These are phyloP conservation scores for Metschnikowia colocasiae DNA, from an alignment of 805 yeast species.

Conservation along the genomic window DNA sequence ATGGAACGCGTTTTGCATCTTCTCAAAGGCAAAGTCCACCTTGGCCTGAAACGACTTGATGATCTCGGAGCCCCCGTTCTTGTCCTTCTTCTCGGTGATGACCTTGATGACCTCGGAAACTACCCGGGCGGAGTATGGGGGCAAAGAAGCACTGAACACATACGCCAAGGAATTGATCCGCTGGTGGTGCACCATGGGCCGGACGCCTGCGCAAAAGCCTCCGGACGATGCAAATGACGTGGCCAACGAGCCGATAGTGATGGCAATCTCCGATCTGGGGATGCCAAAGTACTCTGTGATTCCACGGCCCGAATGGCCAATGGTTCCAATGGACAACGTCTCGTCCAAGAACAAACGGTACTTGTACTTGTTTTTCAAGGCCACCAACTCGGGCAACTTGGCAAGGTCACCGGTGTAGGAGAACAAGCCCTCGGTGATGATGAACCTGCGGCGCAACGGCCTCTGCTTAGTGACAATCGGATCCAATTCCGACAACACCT, in stretches of 20 bases:
- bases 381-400: conserved; percentile 62
- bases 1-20: conserved; percentile 38
- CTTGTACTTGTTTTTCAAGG: conserved; percentile 75
- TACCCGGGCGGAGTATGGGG: conserved; percentile 80
- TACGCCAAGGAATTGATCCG: conserved; percentile 86
- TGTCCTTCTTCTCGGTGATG: conserved; percentile 34
- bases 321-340: conserved; percentile 76
- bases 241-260: conserved; percentile 86
- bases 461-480: conserved; percentile 59
- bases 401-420: conserved; percentile 79
- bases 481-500: conserved; percentile 56
- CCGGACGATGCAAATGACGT: conserved; percentile 81
- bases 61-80: conserved; percentile 33
- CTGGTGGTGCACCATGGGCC: conserved; percentile 85
- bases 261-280: conserved; percentile 69
- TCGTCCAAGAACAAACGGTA: conserved; percentile 88
- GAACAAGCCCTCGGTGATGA: conserved; percentile 87
- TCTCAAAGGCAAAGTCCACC: conserved; percentile 34
- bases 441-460: conserved; percentile 84
- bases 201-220: conserved; percentile 87
- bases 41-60: conserved; percentile 39
- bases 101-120: conserved; percentile 52
- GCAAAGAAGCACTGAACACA: conserved; percentile 91
- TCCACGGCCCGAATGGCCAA: conserved; percentile 86
- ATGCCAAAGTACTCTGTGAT: conserved; percentile 68